Conservation (phyloP, 2,329 filamentous ascomycete genomes). For the Xylariales sp. region DNA sequence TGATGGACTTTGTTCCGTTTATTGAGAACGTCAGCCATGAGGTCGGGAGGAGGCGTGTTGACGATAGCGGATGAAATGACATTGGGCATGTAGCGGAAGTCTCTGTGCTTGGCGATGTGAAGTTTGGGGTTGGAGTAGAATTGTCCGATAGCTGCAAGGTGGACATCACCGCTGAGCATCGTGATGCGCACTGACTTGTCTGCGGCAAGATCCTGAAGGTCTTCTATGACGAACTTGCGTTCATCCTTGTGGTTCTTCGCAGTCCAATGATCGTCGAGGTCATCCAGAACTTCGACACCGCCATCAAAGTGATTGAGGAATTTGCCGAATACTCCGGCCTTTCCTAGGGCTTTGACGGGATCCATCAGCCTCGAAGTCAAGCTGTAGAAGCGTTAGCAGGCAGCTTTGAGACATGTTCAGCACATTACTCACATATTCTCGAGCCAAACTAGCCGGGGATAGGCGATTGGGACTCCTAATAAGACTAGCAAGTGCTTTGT, state of each 20-base stretch:
- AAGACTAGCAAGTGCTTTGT: constrained; percentile 88
- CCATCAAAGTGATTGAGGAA: constrained; percentile 88
- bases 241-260: constrained; percentile 92
- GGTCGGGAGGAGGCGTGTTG: constrained; percentile 81
- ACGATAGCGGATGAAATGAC: constrained; percentile 91
- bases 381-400: constrained; percentile 37
- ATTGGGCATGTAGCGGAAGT: constrained; percentile 96
- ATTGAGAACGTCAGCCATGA: constrained; percentile 88
- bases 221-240: constrained; percentile 79
- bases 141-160: constrained; percentile 85
- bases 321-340: constrained; percentile 72
- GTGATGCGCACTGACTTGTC: constrained; percentile 90
- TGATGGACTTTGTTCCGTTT: constrained; percentile 81
- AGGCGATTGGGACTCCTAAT: constrained; percentile 77
- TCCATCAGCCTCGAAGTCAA: constrained; percentile 83
- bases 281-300: constrained; percentile 85
- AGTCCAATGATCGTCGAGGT: constrained; percentile 96
- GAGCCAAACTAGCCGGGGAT: constrained; percentile 70
- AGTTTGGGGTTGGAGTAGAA: constrained; percentile 91
- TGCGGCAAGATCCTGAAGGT: constrained; percentile 87
- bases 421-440: constrained; percentile 59
- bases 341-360: constrained; percentile 82
- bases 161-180: constrained; percentile 89
- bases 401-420: constrained; percentile 1
- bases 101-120: constrained; percentile 74